Evolutionary conservation across 2,329 filamentous ascomycete species (phyloP).

Genomic region (Aspergillus carbonarius): DNA sequence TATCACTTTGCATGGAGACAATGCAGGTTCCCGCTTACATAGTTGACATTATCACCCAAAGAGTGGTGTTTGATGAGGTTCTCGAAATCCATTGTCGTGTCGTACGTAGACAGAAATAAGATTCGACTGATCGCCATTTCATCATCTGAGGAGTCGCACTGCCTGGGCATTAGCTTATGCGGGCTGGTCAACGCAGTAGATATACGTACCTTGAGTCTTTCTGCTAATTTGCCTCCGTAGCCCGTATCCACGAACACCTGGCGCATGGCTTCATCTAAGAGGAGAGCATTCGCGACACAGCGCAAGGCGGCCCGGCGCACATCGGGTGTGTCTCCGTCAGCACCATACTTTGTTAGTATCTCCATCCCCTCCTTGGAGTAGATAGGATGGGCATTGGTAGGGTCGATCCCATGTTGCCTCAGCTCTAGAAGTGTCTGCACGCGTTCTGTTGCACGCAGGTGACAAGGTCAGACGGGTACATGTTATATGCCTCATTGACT

Average conservation of each 20-base stretch:
- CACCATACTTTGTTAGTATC: constrained; percentile 70
- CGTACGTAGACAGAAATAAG: constrained; percentile 77
- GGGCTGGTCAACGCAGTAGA: neutral
- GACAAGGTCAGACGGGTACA: neutral
- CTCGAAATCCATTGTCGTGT: constrained; percentile 65
- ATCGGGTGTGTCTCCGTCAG: constrained; percentile 62
- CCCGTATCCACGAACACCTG: constrained; percentile 72
- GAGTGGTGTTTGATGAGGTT: constrained; percentile 64
- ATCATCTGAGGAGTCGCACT: constrained; percentile 71
- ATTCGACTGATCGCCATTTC: constrained; percentile 83
- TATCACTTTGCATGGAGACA: no score
- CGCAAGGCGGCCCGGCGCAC: constrained; percentile 74
- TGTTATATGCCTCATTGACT: constrained; percentile 26
- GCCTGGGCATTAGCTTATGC: constrained; percentile 4
- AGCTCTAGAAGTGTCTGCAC: constrained; percentile 57
- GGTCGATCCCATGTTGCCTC: constrained; percentile 75
- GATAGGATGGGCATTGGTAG: constrained; percentile 72
- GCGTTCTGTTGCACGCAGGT: constrained; percentile 28
- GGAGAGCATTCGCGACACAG: constrained; percentile 80
- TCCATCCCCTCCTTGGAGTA: constrained; percentile 80
- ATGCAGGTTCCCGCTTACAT: constrained; percentile 33
- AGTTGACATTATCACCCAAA: constrained; percentile 66
- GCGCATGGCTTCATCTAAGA: constrained; percentile 66
- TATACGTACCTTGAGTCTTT: constrained; percentile 59
- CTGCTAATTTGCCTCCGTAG: constrained; percentile 66